phyloP scores from a whole-genome alignment of 2,329 filamentous ascomycete genomes.

The Didymella glomerata region DNA sequence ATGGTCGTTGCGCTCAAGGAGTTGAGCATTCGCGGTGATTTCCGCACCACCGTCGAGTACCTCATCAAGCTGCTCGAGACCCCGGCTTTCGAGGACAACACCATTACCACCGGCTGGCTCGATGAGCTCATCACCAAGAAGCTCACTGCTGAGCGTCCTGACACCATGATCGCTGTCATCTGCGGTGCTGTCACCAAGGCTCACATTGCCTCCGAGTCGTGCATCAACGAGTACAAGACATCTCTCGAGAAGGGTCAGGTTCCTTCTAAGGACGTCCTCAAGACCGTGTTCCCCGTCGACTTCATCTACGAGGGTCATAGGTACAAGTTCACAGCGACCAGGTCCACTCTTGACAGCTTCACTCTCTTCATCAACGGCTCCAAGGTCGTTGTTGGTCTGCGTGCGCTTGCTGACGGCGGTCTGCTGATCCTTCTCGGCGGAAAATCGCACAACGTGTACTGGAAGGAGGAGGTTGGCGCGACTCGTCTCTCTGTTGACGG shows the following conservation, averaged over 20 bases:
- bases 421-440: constrained; percentile 89
- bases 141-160: constrained; percentile 92
- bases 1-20: constrained; percentile 99
- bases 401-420: constrained; percentile 91
- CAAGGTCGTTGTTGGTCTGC: constrained; percentile 91
- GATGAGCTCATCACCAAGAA: constrained; percentile 99
- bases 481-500: constrained; percentile 95
- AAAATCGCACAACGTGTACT: constrained; percentile 97
- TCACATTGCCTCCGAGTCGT: constrained; percentile 90
- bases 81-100: constrained; percentile 98
- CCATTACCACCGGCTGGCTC: constrained; percentile 98
- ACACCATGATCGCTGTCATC: constrained; percentile 91
- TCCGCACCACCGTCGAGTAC: constrained; percentile 98
- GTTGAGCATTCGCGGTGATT: constrained; percentile 98
- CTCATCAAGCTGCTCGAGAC: constrained; percentile 98
- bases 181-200: constrained; percentile 96
- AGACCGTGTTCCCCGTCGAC: constrained; percentile 96
- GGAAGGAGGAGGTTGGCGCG: constrained; percentile 98
- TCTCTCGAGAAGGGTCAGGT: constrained; percentile 98
- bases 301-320: constrained; percentile 98
- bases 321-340: constrained; percentile 98
- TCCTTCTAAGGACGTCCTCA: constrained; percentile 93
- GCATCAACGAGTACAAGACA: constrained; percentile 84
- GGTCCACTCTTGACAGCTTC: constrained; percentile 91
- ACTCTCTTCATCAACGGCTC: constrained; percentile 99